Percentiles rank a stretch among this genome's conserved stretches.
phyloP scores from a whole-genome alignment of 129 eudicot genomes.

The Flaveria ramosissima region DNA sequence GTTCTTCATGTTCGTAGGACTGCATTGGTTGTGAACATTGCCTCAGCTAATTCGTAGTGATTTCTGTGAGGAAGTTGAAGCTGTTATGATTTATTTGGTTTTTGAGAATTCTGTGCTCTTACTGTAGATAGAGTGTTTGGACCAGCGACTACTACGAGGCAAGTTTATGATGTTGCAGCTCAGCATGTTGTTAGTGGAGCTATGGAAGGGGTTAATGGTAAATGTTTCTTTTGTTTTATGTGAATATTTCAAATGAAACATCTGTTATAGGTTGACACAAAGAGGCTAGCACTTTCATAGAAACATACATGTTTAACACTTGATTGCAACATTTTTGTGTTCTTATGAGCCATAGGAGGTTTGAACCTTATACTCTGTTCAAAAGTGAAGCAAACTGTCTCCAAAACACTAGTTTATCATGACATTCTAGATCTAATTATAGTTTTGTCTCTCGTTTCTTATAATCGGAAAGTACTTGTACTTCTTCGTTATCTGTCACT shows the following conservation, averaged over 20 bases:
- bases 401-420: neutral
- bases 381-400: constrained; percentile 1
- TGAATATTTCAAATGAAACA: no score
- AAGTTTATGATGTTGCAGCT: constrained; percentile 93
- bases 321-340: neutral
- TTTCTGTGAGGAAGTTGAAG: constrained; percentile 3
- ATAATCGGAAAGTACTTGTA: neutral
- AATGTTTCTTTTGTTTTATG: neutral
- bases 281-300: constrained; percentile 12
- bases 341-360: neutral
- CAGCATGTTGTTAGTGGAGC: constrained; percentile 88
- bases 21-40: neutral
- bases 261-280: neutral
- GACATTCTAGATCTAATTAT: neutral
- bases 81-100: neutral
- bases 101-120: neutral
- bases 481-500: neutral
- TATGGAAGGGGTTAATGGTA: constrained; percentile 95
- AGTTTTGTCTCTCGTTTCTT: neutral
- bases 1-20: neutral
- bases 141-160: constrained; percentile 93
- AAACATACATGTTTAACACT: neutral
- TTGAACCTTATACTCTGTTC: neutral
- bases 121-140: constrained; percentile 89
- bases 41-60: neutral